phyloP scores from a whole-genome alignment of 768 basidiomycete species.

The Psilocybe azurescens region DNA sequence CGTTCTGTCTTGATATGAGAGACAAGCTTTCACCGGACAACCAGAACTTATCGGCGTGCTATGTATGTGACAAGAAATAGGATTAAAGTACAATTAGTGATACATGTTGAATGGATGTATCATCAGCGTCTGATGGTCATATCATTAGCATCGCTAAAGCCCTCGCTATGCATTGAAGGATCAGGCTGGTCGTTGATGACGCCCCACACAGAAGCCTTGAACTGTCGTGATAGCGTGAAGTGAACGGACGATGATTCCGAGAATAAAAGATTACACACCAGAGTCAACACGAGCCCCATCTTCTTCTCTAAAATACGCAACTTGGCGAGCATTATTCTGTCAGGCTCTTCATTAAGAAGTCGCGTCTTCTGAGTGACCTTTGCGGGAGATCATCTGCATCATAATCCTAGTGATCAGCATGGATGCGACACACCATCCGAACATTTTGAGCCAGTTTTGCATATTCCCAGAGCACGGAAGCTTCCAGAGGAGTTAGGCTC shows the following conservation, averaged over 20 bases:
- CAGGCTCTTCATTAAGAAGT: conserved; percentile 73
- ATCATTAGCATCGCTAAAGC: conserved; percentile 31
- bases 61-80: background rate
- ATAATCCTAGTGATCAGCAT: background rate
- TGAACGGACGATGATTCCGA: background rate
- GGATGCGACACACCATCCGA: conserved; percentile 61
- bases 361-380: conserved; percentile 75
- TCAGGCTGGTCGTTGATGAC: conserved; percentile 82
- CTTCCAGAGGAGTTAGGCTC: conserved; percentile 68
- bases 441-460: conserved; percentile 84
- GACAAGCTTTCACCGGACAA: no score
- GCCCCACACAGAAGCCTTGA: conserved; percentile 96
- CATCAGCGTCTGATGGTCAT: conserved; percentile 28
- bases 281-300: conserved; percentile 92
- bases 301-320: conserved; percentile 88
- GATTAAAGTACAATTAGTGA: conserved; percentile 10
- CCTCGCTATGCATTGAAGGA: conserved; percentile 22
- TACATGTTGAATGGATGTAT: background rate
- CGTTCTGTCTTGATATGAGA: no score
- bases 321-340: conserved; percentile 75
- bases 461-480: conserved; percentile 91
- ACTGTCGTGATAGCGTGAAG: conserved; percentile 48
- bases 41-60: background rate
- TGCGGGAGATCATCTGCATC: background rate
- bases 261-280: conserved; percentile 53